Percentiles rank a stretch among this genome's conserved stretches.
Evolutionary conservation across 148 eudicot genomes (phyloP).

Genomic region (Rhododendron ferrugineum): DNA sequence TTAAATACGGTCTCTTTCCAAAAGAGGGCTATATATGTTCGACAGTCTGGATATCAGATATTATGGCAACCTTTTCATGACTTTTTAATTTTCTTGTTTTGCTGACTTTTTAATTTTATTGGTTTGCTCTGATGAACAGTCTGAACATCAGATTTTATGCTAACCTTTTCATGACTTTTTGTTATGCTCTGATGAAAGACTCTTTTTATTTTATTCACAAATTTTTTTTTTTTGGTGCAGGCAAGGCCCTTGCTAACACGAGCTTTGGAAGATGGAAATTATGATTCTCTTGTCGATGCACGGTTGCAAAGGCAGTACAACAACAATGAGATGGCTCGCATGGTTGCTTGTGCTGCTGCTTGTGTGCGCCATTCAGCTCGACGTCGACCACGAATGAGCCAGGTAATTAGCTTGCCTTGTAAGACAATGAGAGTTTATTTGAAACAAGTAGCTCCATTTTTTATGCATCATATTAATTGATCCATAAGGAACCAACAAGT

Average conservation of each 20-base stretch:
- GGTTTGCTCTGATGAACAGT: neutral
- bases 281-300: slow-evolving; percentile 60
- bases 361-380: slow-evolving; percentile 90
- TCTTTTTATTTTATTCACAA: neutral
- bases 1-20: neutral
- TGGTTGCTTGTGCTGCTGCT: slow-evolving; percentile 97
- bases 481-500: neutral
- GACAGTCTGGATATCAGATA: neutral
- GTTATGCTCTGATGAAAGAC: neutral
- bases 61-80: neutral
- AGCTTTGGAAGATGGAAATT: slow-evolving; percentile 77
- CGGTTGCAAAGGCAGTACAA: slow-evolving; percentile 49
- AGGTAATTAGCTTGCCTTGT: slow-evolving; percentile 37
- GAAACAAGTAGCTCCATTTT: neutral
- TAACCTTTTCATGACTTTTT: neutral
- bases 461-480: neutral
- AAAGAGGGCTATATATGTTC: neutral
- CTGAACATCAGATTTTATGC: neutral
- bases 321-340: slow-evolving; percentile 69
- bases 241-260: slow-evolving; percentile 89
- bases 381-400: slow-evolving; percentile 91
- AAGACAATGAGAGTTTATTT: neutral
- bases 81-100: neutral
- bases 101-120: neutral
- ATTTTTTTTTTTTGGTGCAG: slow-evolving; percentile 19